A percentile compares a stretch with the other conserved stretches of the same genome.
Conservation (phyloP, 2,329 filamentous ascomycete species). For the Daldinia sp. region DNA sequence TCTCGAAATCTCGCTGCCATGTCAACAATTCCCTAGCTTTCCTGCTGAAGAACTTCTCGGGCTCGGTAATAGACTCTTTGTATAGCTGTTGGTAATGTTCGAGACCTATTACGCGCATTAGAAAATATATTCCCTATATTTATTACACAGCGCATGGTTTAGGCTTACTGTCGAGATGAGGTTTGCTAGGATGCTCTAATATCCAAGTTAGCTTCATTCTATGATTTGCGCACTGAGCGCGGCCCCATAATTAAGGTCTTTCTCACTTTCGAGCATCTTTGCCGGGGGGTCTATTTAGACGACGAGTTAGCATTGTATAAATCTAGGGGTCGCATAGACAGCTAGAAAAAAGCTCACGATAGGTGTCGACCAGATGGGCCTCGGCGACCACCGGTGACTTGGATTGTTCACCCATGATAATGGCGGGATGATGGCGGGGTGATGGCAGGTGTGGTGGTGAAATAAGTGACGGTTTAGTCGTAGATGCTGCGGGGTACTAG, state of each 20-base stretch:
- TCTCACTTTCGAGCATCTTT: conserved; percentile 74
- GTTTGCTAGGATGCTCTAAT: conserved; percentile 73
- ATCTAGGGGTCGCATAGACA: neutral
- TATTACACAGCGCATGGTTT: neutral
- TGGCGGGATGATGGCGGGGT: conserved; percentile 34
- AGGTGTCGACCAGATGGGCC: conserved; percentile 80
- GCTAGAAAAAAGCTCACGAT: conserved; percentile 58
- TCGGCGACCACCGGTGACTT: conserved; percentile 72
- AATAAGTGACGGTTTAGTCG: conserved; percentile 41
- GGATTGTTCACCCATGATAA: conserved; percentile 60
- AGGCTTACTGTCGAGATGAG: conserved; percentile 69
- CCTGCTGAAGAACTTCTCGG: conserved; percentile 87
- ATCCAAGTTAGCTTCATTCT: conserved; percentile 41
- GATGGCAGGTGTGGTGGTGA: conserved; percentile 47
- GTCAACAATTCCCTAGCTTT: conserved; percentile 87
- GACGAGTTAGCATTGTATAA: conserved; percentile 39
- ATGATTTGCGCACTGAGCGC: neutral
- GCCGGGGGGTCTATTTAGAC: conserved; percentile 63
- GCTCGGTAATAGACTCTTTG: conserved; percentile 88
- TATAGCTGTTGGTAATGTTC: conserved; percentile 74
- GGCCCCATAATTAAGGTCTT: neutral
- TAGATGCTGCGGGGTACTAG: conserved; percentile 37
- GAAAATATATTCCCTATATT: conserved; percentile 19
- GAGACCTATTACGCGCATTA: conserved; percentile 56
- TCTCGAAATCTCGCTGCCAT: conserved; percentile 92